These are phyloP conservation scores for Ophiostoma novo-ulmi DNA, from an alignment of 2,329 filamentous ascomycete species.

Conservation along the genomic window DNA sequence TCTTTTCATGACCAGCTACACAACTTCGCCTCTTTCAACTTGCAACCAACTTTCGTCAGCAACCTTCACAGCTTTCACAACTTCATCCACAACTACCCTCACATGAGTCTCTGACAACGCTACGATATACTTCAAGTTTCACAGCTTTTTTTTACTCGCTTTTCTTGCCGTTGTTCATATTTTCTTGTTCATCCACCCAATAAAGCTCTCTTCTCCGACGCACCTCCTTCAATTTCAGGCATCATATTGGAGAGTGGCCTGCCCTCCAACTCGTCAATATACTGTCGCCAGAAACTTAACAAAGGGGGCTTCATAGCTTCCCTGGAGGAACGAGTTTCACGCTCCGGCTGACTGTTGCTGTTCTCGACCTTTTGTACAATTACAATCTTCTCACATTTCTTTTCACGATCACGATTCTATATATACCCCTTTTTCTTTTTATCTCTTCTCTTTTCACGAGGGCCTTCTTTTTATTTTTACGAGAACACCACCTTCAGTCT, in stretches of 20 bases:
- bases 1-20: slow-evolving; percentile 23
- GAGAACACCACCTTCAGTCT: slow-evolving; percentile 15
- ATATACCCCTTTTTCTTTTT: slow-evolving; percentile 30
- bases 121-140: slow-evolving; percentile 3
- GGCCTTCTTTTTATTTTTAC: neutral
- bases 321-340: slow-evolving; percentile 24
- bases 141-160: neutral
- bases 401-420: slow-evolving; percentile 30
- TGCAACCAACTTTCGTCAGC: slow-evolving; percentile 28
- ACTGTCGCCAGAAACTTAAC: slow-evolving; percentile 16
- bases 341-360: slow-evolving; percentile 21
- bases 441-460: slow-evolving; percentile 19
- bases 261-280: slow-evolving; percentile 21
- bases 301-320: slow-evolving; percentile 19
- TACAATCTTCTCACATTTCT: slow-evolving; percentile 16
- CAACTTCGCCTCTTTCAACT: slow-evolving; percentile 32
- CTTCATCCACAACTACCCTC: slow-evolving; percentile 30
- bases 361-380: slow-evolving; percentile 23
- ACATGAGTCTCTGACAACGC: slow-evolving; percentile 1
- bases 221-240: neutral
- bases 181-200: neutral
- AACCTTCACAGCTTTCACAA: slow-evolving; percentile 23
- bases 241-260: slow-evolving; percentile 4
- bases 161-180: neutral
- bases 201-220: neutral